phyloP scores from a whole-genome alignment of 176 grass and related monocot genomes.

The Sorghum bicolor region Sorghum_bicolor_NCBIv3 NC_012870.2:5658501-5659000 shows the following conservation, averaged over 20 bases:
- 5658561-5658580: not conserved
- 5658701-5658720: not conserved
- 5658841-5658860: not conserved
- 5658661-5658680: not conserved
- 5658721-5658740: not conserved
- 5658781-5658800: not conserved
- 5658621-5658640: not conserved
- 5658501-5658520: slow-evolving; percentile 79
- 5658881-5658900: not conserved
- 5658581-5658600: slow-evolving; percentile 1
- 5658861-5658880: not conserved
- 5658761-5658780: not conserved
- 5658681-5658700: not conserved
- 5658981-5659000: slow-evolving; percentile 97
- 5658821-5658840: not conserved
- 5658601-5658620: not conserved
- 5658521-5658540: not conserved
- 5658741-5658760: not conserved
- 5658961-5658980: slow-evolving; percentile 2
- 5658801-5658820: not conserved
- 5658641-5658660: not conserved
- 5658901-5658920: not conserved
- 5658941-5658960: slow-evolving; percentile 14
- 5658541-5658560: not conserved
- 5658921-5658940: not conserved